Evolutionary conservation across 768 basidiomycete species (phyloP).

Genomic region (Phylloporus scabripes): DNA sequence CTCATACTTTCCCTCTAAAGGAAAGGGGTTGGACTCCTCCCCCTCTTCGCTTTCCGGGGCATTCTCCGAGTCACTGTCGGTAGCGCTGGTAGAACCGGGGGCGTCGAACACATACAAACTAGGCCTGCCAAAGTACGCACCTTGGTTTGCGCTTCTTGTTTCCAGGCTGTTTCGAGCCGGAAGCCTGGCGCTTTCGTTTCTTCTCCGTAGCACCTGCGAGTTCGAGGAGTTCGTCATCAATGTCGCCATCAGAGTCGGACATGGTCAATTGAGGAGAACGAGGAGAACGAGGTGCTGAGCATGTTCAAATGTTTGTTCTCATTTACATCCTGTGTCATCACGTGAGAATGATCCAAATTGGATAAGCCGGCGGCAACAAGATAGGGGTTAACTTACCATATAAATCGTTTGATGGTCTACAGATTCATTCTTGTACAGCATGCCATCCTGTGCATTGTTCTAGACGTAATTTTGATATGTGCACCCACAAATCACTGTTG

Average conservation of each 20-base stretch:
- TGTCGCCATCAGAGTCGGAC: slow-evolving; percentile 49
- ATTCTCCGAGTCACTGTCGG: slow-evolving; percentile 44
- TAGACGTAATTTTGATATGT: too few species aligned
- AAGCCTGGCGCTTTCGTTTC: slow-evolving; percentile 57
- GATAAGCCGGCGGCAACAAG: not conserved
- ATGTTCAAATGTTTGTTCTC: slow-evolving; percentile 14
- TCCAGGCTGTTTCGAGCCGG: slow-evolving; percentile 37
- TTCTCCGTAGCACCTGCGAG: slow-evolving; percentile 68
- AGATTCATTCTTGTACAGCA: too few species aligned
- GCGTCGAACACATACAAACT: not conserved
- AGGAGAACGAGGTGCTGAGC: slow-evolving; percentile 2
- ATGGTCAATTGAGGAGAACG: slow-evolving; percentile 23
- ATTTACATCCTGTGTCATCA: slow-evolving; percentile 15
- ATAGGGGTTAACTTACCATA: not conserved
- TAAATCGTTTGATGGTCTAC: too few species aligned
- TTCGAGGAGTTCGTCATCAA: slow-evolving; percentile 71
- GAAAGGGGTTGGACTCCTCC: slow-evolving; percentile 65
- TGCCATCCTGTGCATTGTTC: too few species aligned
- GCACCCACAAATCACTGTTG: too few species aligned
- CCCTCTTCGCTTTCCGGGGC: slow-evolving; percentile 61
- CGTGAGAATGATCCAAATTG: slow-evolving; percentile 1
- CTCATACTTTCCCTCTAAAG: slow-evolving; percentile 85
- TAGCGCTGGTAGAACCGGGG: slow-evolving; percentile 27
- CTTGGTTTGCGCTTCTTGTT: slow-evolving; percentile 68
- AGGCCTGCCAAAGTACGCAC: slow-evolving; percentile 39